phyloP scores from a whole-genome alignment of 2,329 filamentous ascomycete genomes.

The Diaporthe batatas region DNA sequence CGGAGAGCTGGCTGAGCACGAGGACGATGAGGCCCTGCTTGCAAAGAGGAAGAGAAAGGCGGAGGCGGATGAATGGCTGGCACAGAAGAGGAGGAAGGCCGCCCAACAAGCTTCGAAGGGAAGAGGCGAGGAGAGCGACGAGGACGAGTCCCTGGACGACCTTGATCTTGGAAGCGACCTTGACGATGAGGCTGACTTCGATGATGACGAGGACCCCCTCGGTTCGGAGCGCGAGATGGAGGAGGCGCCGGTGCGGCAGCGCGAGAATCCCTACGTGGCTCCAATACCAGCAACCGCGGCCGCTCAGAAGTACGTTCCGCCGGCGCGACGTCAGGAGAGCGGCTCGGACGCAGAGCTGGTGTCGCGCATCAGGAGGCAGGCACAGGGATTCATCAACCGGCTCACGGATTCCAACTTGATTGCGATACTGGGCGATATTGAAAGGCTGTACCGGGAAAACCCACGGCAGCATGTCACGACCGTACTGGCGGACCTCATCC shows the following conservation, averaged over 20 bases:
- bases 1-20: slow-evolving; percentile 72
- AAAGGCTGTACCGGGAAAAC: slow-evolving; percentile 85
- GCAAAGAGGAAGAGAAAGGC: slow-evolving; percentile 73
- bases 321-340: slow-evolving; percentile 78
- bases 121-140: slow-evolving; percentile 48
- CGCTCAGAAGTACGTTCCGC: slow-evolving; percentile 85
- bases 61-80: slow-evolving; percentile 72
- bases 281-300: slow-evolving; percentile 65
- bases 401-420: slow-evolving; percentile 92
- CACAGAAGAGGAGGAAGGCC: slow-evolving; percentile 67
- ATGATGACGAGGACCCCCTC: slow-evolving; percentile 54
- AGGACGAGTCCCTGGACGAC: slow-evolving; percentile 44
- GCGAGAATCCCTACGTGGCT: slow-evolving; percentile 90
- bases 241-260: slow-evolving; percentile 49
- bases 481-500: slow-evolving; percentile 80
- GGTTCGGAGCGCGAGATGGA: slow-evolving; percentile 51
- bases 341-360: slow-evolving; percentile 76
- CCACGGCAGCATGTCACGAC: slow-evolving; percentile 91
- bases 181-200: slow-evolving; percentile 50
- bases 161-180: slow-evolving; percentile 46
- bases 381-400: slow-evolving; percentile 91
- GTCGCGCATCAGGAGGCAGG: slow-evolving; percentile 79
- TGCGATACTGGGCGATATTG: slow-evolving; percentile 84
- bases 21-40: slow-evolving; percentile 60
- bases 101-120: slow-evolving; percentile 42